phyloP scores from a whole-genome alignment of 2,329 filamentous ascomycete genomes.

The Emmonsia crescens region DNA sequence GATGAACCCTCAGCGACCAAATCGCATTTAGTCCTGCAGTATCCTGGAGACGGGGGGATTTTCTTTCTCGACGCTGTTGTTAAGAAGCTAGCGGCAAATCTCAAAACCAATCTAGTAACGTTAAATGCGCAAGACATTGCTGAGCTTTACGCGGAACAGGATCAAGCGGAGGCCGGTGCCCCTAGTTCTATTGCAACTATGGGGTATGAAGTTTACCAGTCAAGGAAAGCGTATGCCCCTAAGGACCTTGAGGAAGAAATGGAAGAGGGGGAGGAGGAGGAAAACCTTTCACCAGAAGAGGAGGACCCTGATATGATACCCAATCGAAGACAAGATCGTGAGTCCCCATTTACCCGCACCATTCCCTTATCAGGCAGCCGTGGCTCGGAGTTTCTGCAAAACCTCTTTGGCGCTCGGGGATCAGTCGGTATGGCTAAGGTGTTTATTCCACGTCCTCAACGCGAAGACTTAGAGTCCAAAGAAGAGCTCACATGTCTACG shows the following conservation, averaged over 20 bases:
- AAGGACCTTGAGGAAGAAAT: constrained; percentile 35
- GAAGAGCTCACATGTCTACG: constrained; percentile 24
- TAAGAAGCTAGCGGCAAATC: constrained; percentile 48
- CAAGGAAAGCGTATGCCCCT: constrained; percentile 20
- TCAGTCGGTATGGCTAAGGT: constrained; percentile 12
- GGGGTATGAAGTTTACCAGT: constrained; percentile 45
- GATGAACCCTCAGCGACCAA: constrained; percentile 41
- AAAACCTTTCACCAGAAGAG: constrained; percentile 20
- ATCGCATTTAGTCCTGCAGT: constrained; percentile 49
- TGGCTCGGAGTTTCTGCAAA: constrained; percentile 9
- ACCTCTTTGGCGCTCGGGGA: constrained; percentile 9
- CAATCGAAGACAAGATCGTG: constrained; percentile 11
- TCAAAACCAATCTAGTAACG: constrained; percentile 36
- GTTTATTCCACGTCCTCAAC: constrained; percentile 7
- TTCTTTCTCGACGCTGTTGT: constrained; percentile 51
- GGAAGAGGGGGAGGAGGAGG: constrained; percentile 36
- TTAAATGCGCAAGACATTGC: constrained; percentile 38
- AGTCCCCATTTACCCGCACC: constrained; percentile 7
- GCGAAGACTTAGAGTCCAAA: constrained; percentile 11
- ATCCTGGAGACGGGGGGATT: constrained; percentile 46
- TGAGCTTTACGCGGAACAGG: constrained; percentile 32
- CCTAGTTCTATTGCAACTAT: constrained; percentile 33
- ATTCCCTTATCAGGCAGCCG: constrained; percentile 9
- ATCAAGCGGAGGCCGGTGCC: constrained; percentile 24
- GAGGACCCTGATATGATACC: constrained; percentile 20